phyloP scores from a whole-genome alignment of 2,329 filamentous ascomycete species.

The Pseudogymnoascus verrucosus region DNA sequence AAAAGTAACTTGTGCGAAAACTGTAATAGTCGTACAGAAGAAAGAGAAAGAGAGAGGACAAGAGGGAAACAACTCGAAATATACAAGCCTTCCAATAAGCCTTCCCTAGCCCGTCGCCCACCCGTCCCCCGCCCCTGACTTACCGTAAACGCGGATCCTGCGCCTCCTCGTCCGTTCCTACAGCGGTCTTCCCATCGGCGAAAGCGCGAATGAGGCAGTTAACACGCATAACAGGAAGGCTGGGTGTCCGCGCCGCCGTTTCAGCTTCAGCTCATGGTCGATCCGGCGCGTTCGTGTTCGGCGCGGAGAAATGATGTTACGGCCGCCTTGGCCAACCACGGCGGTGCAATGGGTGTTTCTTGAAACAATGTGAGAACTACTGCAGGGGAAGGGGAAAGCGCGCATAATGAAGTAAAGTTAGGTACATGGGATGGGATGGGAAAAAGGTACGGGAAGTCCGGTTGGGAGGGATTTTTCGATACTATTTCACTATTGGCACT shows the following conservation, averaged over 20 bases:
- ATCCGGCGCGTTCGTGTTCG: not conserved
- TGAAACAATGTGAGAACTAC: conserved; percentile 4
- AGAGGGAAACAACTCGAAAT: not conserved
- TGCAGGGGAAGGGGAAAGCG: not conserved
- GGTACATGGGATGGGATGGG: too few species aligned
- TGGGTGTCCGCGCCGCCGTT: not conserved
- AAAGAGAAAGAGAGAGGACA: not conserved
- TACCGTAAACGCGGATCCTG: not conserved
- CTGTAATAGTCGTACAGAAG: not conserved
- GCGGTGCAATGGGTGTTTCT: not conserved
- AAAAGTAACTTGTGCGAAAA: not conserved
- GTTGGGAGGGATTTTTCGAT: not conserved
- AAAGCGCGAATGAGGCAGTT: not conserved
- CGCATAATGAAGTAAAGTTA: too few species aligned
- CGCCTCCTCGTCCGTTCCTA: not conserved
- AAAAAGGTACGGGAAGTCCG: too few species aligned
- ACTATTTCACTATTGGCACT: not conserved
- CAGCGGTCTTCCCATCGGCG: not conserved
- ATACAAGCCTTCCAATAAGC: not conserved
- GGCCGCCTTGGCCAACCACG: not conserved
- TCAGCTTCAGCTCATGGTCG: not conserved
- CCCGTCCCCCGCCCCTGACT: not conserved
- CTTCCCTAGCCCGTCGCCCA: not conserved
- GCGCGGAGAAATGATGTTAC: not conserved
- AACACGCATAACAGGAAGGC: not conserved